Evolutionary conservation across 2,329 filamentous ascomycete species (phyloP).

Genomic region (Rosellinia necatrix): DNA sequence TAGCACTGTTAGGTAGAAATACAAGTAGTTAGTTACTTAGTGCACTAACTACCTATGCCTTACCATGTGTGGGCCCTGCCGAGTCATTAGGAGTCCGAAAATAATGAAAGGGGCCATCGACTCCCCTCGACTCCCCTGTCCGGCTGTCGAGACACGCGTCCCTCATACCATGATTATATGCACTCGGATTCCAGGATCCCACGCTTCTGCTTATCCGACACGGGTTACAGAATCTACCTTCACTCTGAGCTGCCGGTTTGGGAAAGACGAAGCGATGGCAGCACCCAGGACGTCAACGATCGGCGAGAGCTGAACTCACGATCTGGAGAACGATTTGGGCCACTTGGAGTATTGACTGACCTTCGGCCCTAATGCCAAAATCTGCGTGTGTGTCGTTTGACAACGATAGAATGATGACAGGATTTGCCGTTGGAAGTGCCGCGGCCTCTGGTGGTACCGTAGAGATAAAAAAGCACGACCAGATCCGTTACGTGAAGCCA

Average conservation of each 20-base stretch:
- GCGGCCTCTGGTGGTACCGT: background rate
- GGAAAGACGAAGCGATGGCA: constrained; percentile 12
- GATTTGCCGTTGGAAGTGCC: background rate
- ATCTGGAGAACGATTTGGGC: background rate
- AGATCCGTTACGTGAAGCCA: background rate
- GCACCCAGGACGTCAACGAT: constrained; percentile 4
- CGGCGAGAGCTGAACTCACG: constrained; percentile 6
- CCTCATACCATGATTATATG: too few relatives aligned
- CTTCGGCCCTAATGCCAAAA: background rate
- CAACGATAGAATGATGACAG: too few relatives aligned
- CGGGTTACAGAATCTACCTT: background rate
- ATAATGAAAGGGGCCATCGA: background rate
- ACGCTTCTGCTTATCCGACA: background rate
- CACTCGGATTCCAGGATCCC: background rate
- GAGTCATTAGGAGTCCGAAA: constrained; percentile 9
- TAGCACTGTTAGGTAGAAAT: too few relatives aligned
- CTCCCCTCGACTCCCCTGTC: too few relatives aligned
- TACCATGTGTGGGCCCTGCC: constrained; percentile 2
- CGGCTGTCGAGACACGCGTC: background rate
- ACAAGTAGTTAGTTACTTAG: background rate
- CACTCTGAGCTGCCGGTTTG: background rate
- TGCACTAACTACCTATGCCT: constrained; percentile 4
- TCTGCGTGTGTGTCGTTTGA: too few relatives aligned
- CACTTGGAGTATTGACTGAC: background rate
- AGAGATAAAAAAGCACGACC: constrained; percentile 1